Evolutionary conservation across 208 protist genomes (phyloP), one percentile per base, ranked within the genome.

Genomic region (Tritrichomonas foetus): DNA sequence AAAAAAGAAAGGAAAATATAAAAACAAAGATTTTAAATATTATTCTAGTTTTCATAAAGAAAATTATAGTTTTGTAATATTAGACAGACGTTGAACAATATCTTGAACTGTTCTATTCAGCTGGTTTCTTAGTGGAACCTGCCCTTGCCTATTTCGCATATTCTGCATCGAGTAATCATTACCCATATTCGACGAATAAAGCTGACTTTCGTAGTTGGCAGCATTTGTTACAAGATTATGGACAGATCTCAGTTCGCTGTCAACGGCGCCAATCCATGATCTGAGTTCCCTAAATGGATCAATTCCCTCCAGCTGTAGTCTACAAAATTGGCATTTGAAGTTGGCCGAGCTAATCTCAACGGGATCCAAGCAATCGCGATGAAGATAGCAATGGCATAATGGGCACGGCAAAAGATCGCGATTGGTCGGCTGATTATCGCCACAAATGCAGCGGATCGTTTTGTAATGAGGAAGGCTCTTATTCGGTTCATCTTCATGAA

Each of bases 281-380:
- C 27, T 89, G 36, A 89, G 78, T 57, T 89, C 78, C 39, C 78
- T 89, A 39, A 89, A 89, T 61, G 78, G 78, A 89, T 89, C 78
- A 3, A 89, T 27, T 57, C 78, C 78, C 53, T 89, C 78, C 5
- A 41, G 16, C 39, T 53, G 41, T 11, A 89, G 47, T 3, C 27
- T 25, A 36, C 78, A 89, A 49, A 89, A 89, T 39, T 41, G 78
- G 47, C 78, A 89, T 89, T 89, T 53, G n/a, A 89, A 89, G 33
- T 44, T 89, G 9, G 41, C 14, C 11, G 44, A 33, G 13, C 30
- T 89, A 13, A 44, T 33, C 3, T 53, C 47, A 33, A 49, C 41
- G 20, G 27, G 9, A 53, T 89, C 78, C 5, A 89, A 8, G 22
- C 78, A 89, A 89, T 89, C 47, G 8, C 47, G 11, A 39, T 89